A percentile compares a stretch with the other conserved stretches of the same genome.
phyloP scores from a whole-genome alignment of 2,329 filamentous ascomycete species.

The Curvularia eragrostidis region DNA sequence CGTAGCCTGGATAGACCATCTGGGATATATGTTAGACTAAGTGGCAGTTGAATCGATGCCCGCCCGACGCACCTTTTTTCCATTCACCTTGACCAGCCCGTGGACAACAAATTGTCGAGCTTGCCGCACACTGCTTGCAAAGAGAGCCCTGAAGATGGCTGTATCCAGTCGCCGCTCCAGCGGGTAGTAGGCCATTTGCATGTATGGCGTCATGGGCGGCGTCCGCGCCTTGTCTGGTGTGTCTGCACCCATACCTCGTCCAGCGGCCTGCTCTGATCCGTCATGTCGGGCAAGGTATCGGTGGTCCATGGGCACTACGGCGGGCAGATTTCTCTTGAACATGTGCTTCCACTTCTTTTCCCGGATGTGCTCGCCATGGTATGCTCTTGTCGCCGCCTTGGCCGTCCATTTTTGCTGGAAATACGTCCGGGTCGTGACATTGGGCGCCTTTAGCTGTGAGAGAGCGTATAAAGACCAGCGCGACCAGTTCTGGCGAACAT shows the following conservation, averaged over 20 bases:
- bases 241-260: conserved; percentile 74
- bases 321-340: conserved; percentile 81
- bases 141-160: conserved; percentile 91
- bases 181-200: conserved; percentile 94
- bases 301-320: conserved; percentile 85
- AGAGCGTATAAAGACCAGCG: conserved; percentile 97
- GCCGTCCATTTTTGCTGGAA: conserved; percentile 99
- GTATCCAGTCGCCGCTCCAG: conserved; percentile 90
- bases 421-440: conserved; percentile 64
- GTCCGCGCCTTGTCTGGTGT: conserved; percentile 20
- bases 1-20: conserved; percentile 93
- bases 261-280: conserved; percentile 81
- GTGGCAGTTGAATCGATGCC: not conserved
- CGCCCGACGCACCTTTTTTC: conserved; percentile 73
- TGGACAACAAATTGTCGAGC: conserved; percentile 94
- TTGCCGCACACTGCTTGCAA: conserved; percentile 91
- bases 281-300: conserved; percentile 79
- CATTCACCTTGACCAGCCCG: conserved; percentile 93
- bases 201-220: conserved; percentile 75
- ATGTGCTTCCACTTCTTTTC: conserved; percentile 95
- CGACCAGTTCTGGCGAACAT: conserved; percentile 95
- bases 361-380: conserved; percentile 93
- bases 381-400: conserved; percentile 81
- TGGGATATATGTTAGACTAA: conserved; percentile 47
- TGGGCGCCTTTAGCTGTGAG: conserved; percentile 59